These are phyloP conservation scores for Aspergillus vadensis DNA, from an alignment of 2,329 filamentous ascomycete genomes.

Conservation along the genomic window DNA sequence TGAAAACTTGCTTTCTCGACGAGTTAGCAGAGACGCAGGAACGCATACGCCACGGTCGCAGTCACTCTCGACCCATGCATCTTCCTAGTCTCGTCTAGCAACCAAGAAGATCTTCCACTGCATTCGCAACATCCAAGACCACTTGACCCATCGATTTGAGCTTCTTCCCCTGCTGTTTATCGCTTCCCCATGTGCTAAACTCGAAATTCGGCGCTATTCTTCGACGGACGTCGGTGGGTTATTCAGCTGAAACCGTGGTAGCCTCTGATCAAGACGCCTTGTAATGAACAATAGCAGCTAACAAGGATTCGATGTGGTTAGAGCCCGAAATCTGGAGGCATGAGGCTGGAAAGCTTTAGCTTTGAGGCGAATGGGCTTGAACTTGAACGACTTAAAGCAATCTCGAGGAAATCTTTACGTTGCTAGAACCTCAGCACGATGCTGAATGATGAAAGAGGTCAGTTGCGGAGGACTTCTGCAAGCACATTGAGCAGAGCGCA, in stretches of 20 bases:
- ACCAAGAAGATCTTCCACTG: background rate
- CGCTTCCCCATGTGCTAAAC: background rate
- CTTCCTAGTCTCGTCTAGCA: background rate
- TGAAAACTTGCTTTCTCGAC: constrained; percentile 68
- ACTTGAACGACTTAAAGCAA: constrained; percentile 69
- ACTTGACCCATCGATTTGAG: background rate
- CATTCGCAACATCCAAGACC: background rate
- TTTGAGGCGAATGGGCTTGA: constrained; percentile 73
- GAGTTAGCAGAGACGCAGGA: constrained; percentile 37
- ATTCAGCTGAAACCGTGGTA: background rate
- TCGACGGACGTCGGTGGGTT: background rate
- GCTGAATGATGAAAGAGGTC: constrained; percentile 57
- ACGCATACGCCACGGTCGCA: constrained; percentile 1
- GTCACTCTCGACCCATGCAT: background rate
- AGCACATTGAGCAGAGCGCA: constrained; percentile 70
- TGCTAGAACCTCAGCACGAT: constrained; percentile 64
- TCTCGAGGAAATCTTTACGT: constrained; percentile 64
- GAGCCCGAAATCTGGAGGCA: constrained; percentile 82
- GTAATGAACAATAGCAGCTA: constrained; percentile 9
- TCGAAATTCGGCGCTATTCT: background rate
- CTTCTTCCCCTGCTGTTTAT: background rate
- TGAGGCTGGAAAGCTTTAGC: constrained; percentile 64
- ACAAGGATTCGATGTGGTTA: constrained; percentile 33
- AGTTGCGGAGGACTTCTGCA: constrained; percentile 68
- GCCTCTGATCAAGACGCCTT: background rate